Evolutionary conservation across 371 early-diverging fungal genomes (phyloP).

Genomic region (Actinomucor elegans): DNA sequence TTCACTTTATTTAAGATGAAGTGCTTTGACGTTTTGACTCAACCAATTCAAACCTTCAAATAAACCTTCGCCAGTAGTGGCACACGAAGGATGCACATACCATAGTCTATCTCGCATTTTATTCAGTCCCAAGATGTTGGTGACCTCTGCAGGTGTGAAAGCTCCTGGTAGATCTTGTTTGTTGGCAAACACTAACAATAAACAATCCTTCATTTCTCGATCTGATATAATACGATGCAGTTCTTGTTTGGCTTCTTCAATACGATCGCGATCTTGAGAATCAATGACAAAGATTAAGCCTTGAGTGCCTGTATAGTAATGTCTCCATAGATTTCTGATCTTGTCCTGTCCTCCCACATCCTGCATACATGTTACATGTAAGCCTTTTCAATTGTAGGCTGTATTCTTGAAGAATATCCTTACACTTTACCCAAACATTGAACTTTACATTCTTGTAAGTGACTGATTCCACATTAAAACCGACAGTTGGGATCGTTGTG

Average conservation of each 20-base stretch:
- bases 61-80: slow-evolving; percentile 85
- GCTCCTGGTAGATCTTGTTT: slow-evolving; percentile 86
- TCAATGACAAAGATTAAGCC: slow-evolving; percentile 89
- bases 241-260: slow-evolving; percentile 84
- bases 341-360: slow-evolving; percentile 93
- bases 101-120: slow-evolving; percentile 78
- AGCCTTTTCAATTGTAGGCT: not conserved
- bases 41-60: slow-evolving; percentile 90
- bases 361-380: no score
- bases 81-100: slow-evolving; percentile 87
- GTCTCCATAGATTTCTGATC: slow-evolving; percentile 88
- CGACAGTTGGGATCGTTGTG: slow-evolving; percentile 89
- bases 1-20: no score
- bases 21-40: slow-evolving; percentile 77
- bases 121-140: slow-evolving; percentile 74
- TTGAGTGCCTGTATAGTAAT: slow-evolving; percentile 87
- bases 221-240: slow-evolving; percentile 80
- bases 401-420: not conserved
- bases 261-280: slow-evolving; percentile 80
- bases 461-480: slow-evolving; percentile 87
- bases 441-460: slow-evolving; percentile 91
- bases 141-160: slow-evolving; percentile 80
- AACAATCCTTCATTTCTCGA: slow-evolving; percentile 81
- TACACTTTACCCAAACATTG: slow-evolving; percentile 68
- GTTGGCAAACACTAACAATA: slow-evolving; percentile 84